phyloP scores from a whole-genome alignment of 371 early-diverging fungal genomes.

The Catenaria anguillulae region DNA sequence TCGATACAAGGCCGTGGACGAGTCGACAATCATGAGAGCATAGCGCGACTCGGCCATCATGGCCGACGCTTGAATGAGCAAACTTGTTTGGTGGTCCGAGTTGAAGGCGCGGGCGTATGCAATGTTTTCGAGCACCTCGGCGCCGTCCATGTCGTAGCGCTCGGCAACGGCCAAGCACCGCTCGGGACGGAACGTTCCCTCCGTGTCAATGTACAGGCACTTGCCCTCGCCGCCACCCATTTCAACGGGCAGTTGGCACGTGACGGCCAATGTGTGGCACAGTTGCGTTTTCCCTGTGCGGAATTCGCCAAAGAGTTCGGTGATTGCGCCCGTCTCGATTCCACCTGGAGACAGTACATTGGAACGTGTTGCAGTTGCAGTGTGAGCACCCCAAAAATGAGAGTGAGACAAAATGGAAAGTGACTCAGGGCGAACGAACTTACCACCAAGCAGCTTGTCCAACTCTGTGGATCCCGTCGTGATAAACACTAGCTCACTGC shows the following conservation, averaged over 20 bases:
- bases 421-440: too few relatives aligned
- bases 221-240: slow-evolving; percentile 56
- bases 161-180: slow-evolving; percentile 54
- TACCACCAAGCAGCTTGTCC: slow-evolving; percentile 72
- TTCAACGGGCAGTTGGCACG: slow-evolving; percentile 44
- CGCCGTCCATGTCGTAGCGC: slow-evolving; percentile 18
- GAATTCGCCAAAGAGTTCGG: slow-evolving; percentile 68
- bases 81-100: slow-evolving; percentile 69
- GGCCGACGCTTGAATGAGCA: slow-evolving; percentile 49
- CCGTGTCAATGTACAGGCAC: slow-evolving; percentile 50
- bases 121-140: slow-evolving; percentile 42
- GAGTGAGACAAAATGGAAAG: slow-evolving; percentile 8
- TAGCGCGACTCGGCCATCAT: slow-evolving; percentile 42
- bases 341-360: slow-evolving; percentile 38
- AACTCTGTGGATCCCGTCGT: slow-evolving; percentile 82
- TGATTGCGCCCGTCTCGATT: slow-evolving; percentile 76
- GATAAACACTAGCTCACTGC: slow-evolving; percentile 63
- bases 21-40: slow-evolving; percentile 40
- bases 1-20: slow-evolving; percentile 58
- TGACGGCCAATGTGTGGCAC: slow-evolving; percentile 59
- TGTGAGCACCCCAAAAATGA: neutral
- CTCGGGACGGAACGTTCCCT: slow-evolving; percentile 67
- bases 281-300: slow-evolving; percentile 73
- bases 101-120: slow-evolving; percentile 63
- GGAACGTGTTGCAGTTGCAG: neutral